Evolutionary conservation across 371 early-diverging fungal species (phyloP).

Genomic region (Zancudomyces culisetae): DNA sequence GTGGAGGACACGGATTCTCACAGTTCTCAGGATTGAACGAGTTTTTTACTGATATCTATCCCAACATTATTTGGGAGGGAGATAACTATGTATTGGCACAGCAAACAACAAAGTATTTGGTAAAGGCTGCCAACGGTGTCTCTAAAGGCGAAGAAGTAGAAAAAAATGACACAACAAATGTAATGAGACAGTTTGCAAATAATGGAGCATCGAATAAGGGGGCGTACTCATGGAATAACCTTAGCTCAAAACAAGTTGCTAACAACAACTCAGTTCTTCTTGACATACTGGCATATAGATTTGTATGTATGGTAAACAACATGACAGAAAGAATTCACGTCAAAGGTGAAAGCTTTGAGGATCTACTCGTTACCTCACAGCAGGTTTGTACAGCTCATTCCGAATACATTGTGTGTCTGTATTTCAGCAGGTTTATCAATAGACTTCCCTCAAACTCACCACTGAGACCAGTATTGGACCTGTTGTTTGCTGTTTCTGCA

Average conservation of each 20-base stretch:
- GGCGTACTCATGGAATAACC: not conserved
- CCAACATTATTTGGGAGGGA: conserved; percentile 63
- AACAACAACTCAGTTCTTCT: conserved; percentile 31
- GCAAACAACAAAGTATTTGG: conserved; percentile 46
- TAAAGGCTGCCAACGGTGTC: conserved; percentile 37
- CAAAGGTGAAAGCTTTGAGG: conserved; percentile 30
- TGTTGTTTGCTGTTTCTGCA: conserved; percentile 33
- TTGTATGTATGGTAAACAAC: conserved; percentile 8
- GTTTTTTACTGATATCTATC: conserved; percentile 41
- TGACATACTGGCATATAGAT: conserved; percentile 41
- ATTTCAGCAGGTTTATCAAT: conserved; percentile 33
- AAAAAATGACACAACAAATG: conserved; percentile 13
- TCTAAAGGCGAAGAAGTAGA: conserved; percentile 4
- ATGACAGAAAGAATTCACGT: not conserved
- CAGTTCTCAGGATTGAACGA: conserved; percentile 53
- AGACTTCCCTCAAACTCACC: conserved; percentile 18
- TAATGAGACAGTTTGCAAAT: conserved; percentile 11
- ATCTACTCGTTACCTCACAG: conserved; percentile 38
- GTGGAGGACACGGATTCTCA: conserved; percentile 75
- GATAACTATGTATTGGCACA: conserved; percentile 61
- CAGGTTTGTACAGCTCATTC: conserved; percentile 44
- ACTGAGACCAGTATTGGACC: conserved; percentile 22
- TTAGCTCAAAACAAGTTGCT: conserved; percentile 2
- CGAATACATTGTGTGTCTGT: conserved; percentile 34
- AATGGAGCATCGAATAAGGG: not conserved